These are phyloP conservation scores for Adansonia rubrostipa DNA, from an alignment of 441 rosid species.

Conservation along the genomic window DNA sequence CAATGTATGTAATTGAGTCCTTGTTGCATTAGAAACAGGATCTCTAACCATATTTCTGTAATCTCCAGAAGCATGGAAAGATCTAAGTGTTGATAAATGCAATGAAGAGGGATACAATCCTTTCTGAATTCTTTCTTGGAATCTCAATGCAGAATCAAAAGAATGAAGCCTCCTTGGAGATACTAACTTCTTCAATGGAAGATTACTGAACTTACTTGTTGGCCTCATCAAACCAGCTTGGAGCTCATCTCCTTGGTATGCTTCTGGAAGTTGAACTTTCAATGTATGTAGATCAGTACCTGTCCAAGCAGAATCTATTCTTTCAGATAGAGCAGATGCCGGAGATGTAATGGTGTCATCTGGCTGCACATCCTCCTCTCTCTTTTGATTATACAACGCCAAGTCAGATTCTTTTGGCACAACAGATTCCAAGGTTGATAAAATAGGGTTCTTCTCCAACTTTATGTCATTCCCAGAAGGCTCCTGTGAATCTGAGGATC, in stretches of 20 bases:
- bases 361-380: constrained; percentile 48
- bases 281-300: constrained; percentile 61
- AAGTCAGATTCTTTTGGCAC: constrained; percentile 37
- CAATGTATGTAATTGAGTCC: constrained; percentile 65
- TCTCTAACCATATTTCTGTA: constrained; percentile 80
- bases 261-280: constrained; percentile 40
- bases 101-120: constrained; percentile 65
- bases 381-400: constrained; percentile 34
- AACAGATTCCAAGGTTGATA: constrained; percentile 27
- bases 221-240: constrained; percentile 36
- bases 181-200: constrained; percentile 50
- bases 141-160: constrained; percentile 82
- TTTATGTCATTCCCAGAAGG: constrained; percentile 33
- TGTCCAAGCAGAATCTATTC: constrained; percentile 95
- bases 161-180: constrained; percentile 77
- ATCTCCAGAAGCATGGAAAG: constrained; percentile 93
- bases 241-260: constrained; percentile 43
- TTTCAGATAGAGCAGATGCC: constrained; percentile 70
- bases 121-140: constrained; percentile 62
- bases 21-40: constrained; percentile 64
- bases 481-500: constrained; percentile 38
- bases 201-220: constrained; percentile 34
- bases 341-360: constrained; percentile 48
- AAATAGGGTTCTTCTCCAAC: constrained; percentile 35
- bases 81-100: constrained; percentile 60